These are phyloP conservation scores for Boletus patriciae DNA, from an alignment of 768 basidiomycete genomes.

Conservation along the genomic window DNA sequence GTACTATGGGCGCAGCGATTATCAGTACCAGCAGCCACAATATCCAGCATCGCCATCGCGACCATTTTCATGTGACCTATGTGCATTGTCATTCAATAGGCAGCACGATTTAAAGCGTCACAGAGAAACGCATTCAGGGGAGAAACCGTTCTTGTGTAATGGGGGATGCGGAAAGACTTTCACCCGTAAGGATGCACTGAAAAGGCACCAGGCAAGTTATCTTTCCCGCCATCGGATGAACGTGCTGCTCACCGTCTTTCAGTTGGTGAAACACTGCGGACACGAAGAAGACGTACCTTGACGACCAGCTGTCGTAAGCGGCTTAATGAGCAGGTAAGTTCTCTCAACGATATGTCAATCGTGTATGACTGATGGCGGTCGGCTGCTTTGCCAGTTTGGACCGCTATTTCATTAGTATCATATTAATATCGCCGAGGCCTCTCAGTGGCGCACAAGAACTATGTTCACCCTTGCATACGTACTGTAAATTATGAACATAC, in stretches of 20 bases:
- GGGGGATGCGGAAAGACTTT: constrained; percentile 86
- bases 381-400: constrained; percentile 18
- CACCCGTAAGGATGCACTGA: constrained; percentile 82
- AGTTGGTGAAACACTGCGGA: constrained; percentile 81
- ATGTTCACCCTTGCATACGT: constrained; percentile 28
- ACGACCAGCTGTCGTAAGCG: constrained; percentile 22
- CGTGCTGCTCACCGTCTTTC: constrained; percentile 17
- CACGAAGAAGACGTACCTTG: constrained; percentile 52
- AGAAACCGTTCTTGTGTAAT: constrained; percentile 82
- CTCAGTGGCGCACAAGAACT: constrained; percentile 16
- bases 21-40: constrained; percentile 36
- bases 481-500: constrained; percentile 32
- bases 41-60: constrained; percentile 60
- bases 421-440: constrained; percentile 24
- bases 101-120: constrained; percentile 86
- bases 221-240: constrained; percentile 1
- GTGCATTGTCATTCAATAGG: constrained; percentile 79
- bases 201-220: constrained; percentile 72
- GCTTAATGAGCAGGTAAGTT: constrained; percentile 15
- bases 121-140: constrained; percentile 80
- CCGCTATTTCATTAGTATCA: constrained; percentile 24
- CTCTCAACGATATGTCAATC: constrained; percentile 10
- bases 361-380: constrained; percentile 22
- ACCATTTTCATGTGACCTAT: constrained; percentile 69
- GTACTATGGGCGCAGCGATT: constrained; percentile 37